Percentiles rank a stretch among this genome's conserved stretches.
phyloP scores from a whole-genome alignment of 768 basidiomycete genomes.

The Rhodotorula diobovata region DNA sequence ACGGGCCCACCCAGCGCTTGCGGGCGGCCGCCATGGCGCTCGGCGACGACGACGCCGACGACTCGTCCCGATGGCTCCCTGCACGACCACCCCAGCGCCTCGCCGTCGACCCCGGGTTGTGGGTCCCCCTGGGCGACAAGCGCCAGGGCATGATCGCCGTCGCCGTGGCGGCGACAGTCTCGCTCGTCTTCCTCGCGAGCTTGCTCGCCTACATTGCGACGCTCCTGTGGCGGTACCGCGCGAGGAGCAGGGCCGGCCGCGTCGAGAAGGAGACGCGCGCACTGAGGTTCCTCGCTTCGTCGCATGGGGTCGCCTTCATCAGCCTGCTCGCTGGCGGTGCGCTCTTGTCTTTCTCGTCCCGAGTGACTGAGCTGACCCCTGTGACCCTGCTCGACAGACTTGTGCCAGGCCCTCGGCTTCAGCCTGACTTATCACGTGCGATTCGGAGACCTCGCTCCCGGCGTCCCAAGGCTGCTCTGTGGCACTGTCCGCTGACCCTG shows the following conservation, averaged over 20 bases:
- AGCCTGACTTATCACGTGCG: constrained; percentile 8
- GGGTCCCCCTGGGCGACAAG: neutral
- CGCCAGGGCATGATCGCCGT: neutral
- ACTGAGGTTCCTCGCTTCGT: constrained; percentile 15
- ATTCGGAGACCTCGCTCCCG: neutral
- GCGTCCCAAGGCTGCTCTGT: too few species aligned
- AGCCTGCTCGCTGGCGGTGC: constrained; percentile 12
- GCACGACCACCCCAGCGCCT: too few species aligned
- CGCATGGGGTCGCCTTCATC: constrained; percentile 8
- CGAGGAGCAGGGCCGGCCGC: neutral
- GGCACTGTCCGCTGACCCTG: neutral
- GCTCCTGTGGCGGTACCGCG: constrained; percentile 1
- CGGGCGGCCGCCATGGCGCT: too few species aligned
- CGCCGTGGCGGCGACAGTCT: neutral
- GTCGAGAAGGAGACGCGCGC: constrained; percentile 5
- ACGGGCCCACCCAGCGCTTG: too few species aligned
- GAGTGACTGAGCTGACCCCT: too few species aligned
- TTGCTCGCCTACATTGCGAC: neutral
- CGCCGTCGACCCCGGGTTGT: neutral
- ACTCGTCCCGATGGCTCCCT: too few species aligned
- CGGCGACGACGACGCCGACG: too few species aligned
- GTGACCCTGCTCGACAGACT: neutral
- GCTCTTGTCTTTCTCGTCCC: neutral
- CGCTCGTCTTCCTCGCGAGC: neutral
- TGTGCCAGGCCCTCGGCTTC: constrained; percentile 20